These are phyloP conservation scores for Xylaria sp. DNA, from an alignment of 2,329 filamentous ascomycete genomes.

Conservation along the genomic window DNA sequence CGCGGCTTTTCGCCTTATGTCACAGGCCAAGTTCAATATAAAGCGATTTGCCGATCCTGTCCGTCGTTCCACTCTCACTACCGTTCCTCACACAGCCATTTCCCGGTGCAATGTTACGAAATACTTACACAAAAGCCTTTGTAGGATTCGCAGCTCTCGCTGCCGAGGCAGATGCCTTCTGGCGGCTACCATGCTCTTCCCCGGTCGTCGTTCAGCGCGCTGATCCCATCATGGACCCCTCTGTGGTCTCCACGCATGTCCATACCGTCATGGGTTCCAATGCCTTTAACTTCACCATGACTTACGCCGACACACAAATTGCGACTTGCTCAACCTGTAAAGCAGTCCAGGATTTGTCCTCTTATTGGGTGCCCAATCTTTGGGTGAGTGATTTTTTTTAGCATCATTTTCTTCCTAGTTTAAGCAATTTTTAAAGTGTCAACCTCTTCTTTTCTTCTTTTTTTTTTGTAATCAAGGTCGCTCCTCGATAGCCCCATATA, in stretches of 20 bases:
- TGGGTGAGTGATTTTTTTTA: too few relatives aligned
- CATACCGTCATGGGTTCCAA: constrained; percentile 69
- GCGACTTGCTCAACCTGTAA: constrained; percentile 69
- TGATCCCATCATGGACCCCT: constrained; percentile 65
- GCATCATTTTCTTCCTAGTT: background rate
- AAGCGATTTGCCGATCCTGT: background rate
- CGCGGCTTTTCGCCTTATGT: background rate
- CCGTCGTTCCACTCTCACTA: background rate
- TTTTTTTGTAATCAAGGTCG: too few relatives aligned
- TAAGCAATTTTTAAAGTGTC: too few relatives aligned
- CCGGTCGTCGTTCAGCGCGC: constrained; percentile 49
- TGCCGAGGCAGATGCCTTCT: constrained; percentile 31
- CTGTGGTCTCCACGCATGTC: constrained; percentile 58
- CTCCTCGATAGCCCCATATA: too few relatives aligned
- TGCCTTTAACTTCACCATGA: constrained; percentile 61
- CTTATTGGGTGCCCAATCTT: constrained; percentile 72
- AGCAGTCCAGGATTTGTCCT: constrained; percentile 65
- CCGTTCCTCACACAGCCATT: background rate
- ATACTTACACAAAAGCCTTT: constrained; percentile 15
- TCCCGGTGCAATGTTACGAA: constrained; percentile 6
- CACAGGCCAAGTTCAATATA: background rate
- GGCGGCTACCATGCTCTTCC: constrained; percentile 34
- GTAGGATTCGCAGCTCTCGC: constrained; percentile 23
- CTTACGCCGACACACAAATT: constrained; percentile 55
- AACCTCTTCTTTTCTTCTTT: background rate